These are phyloP conservation scores for Prosopis cineraria DNA, from an alignment of 306 rosid species.

Conservation along the genomic window DNA sequence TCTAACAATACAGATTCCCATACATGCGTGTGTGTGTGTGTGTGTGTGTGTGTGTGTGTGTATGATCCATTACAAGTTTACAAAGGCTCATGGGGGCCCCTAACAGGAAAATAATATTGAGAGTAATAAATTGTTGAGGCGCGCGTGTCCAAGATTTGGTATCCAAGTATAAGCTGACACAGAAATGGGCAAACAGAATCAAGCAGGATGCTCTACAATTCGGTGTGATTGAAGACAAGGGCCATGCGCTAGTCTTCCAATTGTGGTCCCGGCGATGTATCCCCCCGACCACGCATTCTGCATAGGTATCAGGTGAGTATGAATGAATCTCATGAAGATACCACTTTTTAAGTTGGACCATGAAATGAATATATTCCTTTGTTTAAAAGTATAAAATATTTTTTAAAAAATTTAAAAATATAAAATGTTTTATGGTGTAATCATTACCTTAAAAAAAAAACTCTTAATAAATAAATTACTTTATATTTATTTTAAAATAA, in stretches of 20 bases:
- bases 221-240: neutral
- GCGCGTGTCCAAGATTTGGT: neutral
- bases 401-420: no score
- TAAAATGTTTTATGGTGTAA: no score
- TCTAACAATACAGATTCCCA: no score
- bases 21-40: no score
- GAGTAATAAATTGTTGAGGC: neutral
- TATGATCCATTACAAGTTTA: no score
- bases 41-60: no score
- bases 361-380: neutral
- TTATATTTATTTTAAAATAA: no score
- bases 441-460: no score
- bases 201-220: neutral
- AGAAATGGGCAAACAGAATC: neutral
- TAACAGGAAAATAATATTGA: no score
- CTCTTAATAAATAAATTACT: no score
- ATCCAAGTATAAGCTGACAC: neutral
- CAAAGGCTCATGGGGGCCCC: no score
- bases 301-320: neutral
- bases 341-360: neutral
- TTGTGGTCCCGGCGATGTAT: neutral
- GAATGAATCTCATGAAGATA: neutral
- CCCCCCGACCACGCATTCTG: slow-evolving; percentile 21
- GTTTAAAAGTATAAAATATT: no score
- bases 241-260: neutral